Evolutionary conservation across 768 basidiomycete genomes (phyloP), one percentile per base, ranked within the genome.

Genomic region (Amanita polypyramis): DNA sequence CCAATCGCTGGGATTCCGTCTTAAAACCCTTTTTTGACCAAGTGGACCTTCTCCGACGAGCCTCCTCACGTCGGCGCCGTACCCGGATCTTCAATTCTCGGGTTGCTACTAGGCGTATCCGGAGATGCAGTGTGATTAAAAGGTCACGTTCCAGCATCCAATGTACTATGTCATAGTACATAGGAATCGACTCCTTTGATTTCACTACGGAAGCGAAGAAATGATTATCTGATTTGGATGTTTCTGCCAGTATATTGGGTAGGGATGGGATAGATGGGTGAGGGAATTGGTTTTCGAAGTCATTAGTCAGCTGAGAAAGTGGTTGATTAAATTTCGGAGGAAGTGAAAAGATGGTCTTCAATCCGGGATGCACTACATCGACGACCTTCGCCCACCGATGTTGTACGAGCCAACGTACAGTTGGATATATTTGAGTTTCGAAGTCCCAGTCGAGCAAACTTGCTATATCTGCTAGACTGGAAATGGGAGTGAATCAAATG

Each of bases 141-240:
- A 98, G 72, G 58, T 91, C 91, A 34, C 81, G 79, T 59, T 86
- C 86, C 32, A 97, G 72, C 72, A 98, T 78, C 95, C 94, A 97
- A 32, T 85, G 66, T 9, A 98, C 79, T 25, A 94, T 86, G 21
- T 90, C 80, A 53, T 84, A 76, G 62, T 87, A 95, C 43, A 80
- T 61, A 4, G 76, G 71, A 23, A 91, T 76, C 9, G 74, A 67
- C 33, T 84, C 82, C 56, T 83, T 81, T 17, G 73, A 65, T 40
- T 77, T 72, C 12, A 88, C 83, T 38, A 96, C 79, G 8, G 86
- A 76, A 12, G 83, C 82, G 52, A 85, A 86, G 63, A 92, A 93
- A 52, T 90, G 82, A 51, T 77, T 83, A 29, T 79, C 76, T 12
- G 66, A 69, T 57, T 79, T 76, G 54, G 78, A 75, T 37, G 80